A percentile compares a stretch with the other conserved stretches of the same genome.
Evolutionary conservation across 768 basidiomycete species (phyloP).

Genomic region (Amanita rubescens): DNA sequence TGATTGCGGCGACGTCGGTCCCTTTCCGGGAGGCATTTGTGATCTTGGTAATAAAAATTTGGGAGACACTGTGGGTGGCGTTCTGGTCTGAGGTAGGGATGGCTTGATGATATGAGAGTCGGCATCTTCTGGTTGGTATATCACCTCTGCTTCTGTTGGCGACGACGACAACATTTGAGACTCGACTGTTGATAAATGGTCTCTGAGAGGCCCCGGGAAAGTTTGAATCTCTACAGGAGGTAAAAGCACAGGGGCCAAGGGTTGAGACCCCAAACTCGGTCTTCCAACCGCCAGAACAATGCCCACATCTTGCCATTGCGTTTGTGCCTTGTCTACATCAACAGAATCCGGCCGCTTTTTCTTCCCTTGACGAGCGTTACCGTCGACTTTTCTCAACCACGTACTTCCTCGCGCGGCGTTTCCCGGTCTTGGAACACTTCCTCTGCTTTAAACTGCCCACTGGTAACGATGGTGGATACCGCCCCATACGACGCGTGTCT

Average conservation of each 20-base stretch:
- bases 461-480: too few relatives aligned
- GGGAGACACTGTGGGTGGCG: slow-evolving; percentile 14
- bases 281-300: slow-evolving; percentile 23
- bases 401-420: not conserved
- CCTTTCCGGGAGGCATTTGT: slow-evolving; percentile 18
- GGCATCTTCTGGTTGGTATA: not conserved
- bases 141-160: not conserved
- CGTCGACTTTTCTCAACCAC: slow-evolving; percentile 1
- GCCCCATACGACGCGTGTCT: too few relatives aligned
- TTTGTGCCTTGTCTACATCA: slow-evolving; percentile 38
- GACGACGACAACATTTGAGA: too few relatives aligned
- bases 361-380: not conserved
- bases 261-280: not conserved
- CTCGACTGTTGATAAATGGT: not conserved
- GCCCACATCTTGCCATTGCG: slow-evolving; percentile 58
- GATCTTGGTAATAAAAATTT: slow-evolving; percentile 7
- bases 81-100: slow-evolving; percentile 3
- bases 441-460: too few relatives aligned
- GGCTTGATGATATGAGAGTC: not conserved
- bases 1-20: too few relatives aligned
- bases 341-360: slow-evolving; percentile 3
- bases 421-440: too few relatives aligned
- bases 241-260: not conserved
- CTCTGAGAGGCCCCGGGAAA: too few relatives aligned
- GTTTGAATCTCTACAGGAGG: not conserved